phyloP scores from a whole-genome alignment of 2,329 filamentous ascomycete species.

The Pseudogymnoascus sp. region DNA sequence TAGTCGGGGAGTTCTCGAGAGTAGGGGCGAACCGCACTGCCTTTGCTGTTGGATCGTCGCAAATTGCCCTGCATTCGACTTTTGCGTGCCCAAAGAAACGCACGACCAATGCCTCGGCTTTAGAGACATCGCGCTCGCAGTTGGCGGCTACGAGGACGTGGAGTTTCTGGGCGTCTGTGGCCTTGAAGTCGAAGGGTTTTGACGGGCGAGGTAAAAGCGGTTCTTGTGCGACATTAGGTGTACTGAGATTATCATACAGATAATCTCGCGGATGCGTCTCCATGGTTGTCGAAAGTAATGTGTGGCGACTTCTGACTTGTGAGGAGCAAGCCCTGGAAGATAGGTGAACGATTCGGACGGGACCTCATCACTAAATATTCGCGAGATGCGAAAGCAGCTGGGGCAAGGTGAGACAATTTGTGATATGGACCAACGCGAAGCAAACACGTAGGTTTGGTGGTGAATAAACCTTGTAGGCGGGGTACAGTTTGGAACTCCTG shows the following conservation, averaged over 20 bases:
- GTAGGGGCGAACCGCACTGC: slow-evolving; percentile 42
- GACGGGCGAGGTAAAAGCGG: slow-evolving; percentile 22
- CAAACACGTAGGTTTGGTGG: slow-evolving; percentile 4
- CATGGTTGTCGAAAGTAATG: background rate
- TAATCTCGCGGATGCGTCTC: background rate
- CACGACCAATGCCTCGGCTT: slow-evolving; percentile 58
- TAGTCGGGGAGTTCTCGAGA: slow-evolving; percentile 25
- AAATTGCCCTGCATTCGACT: slow-evolving; percentile 54
- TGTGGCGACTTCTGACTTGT: slow-evolving; percentile 4
- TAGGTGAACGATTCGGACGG: background rate
- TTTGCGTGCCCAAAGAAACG: slow-evolving; percentile 58
- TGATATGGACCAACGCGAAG: background rate
- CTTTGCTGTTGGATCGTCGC: slow-evolving; percentile 57
- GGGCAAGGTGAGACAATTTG: background rate
- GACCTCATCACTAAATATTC: slow-evolving; percentile 7
- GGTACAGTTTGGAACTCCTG: background rate
- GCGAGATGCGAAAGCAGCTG: background rate
- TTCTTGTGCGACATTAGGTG: background rate
- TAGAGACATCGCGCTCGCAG: slow-evolving; percentile 56
- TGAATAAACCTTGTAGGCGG: background rate
- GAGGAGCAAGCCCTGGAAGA: background rate
- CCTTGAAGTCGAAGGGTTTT: slow-evolving; percentile 22
- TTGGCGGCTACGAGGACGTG: slow-evolving; percentile 60
- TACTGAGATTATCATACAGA: background rate
- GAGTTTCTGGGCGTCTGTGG: slow-evolving; percentile 48